Percentiles rank a stretch among this genome's conserved stretches.
Evolutionary conservation across 2,329 filamentous ascomycete species (phyloP).

Genomic region (Talaromyces sp.): DNA sequence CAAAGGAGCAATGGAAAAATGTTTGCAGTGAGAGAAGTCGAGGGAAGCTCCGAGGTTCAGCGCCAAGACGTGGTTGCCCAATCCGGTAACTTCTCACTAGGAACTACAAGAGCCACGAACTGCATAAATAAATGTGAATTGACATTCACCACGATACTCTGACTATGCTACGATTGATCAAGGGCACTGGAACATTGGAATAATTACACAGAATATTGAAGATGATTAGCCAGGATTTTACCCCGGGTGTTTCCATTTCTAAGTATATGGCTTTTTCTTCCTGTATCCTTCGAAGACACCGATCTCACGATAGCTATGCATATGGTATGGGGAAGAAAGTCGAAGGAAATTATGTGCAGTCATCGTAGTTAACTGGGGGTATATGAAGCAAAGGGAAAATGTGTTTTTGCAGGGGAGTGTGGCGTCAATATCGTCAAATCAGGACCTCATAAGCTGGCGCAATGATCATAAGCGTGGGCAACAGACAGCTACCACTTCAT

Average conservation of each 20-base stretch:
- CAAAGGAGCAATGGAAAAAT: constrained; percentile 7
- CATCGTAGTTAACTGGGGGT: constrained; percentile 27
- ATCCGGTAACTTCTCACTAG: constrained; percentile 24
- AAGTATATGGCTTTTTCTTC: constrained; percentile 16
- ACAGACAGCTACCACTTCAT: background rate
- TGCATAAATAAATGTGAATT: background rate
- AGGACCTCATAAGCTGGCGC: constrained; percentile 15
- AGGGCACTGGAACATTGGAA: background rate
- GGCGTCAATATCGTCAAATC: constrained; percentile 23
- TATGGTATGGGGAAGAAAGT: constrained; percentile 18
- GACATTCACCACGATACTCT: too few relatives aligned
- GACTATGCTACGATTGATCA: too few relatives aligned
- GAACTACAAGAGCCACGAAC: background rate
- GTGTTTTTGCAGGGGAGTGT: constrained; percentile 15
- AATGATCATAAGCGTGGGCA: background rate
- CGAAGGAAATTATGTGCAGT: constrained; percentile 27
- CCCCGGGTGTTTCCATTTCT: constrained; percentile 22
- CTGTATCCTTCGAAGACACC: constrained; percentile 18
- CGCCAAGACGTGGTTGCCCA: constrained; percentile 25
- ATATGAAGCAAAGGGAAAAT: constrained; percentile 24
- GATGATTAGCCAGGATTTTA: background rate
- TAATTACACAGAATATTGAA: background rate
- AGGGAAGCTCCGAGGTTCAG: constrained; percentile 22
- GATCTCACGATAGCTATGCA: constrained; percentile 23
- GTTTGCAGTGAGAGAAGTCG: constrained; percentile 1